Conservation (phyloP, 106 monocot species). For the Dendrobium nobile region DNA sequence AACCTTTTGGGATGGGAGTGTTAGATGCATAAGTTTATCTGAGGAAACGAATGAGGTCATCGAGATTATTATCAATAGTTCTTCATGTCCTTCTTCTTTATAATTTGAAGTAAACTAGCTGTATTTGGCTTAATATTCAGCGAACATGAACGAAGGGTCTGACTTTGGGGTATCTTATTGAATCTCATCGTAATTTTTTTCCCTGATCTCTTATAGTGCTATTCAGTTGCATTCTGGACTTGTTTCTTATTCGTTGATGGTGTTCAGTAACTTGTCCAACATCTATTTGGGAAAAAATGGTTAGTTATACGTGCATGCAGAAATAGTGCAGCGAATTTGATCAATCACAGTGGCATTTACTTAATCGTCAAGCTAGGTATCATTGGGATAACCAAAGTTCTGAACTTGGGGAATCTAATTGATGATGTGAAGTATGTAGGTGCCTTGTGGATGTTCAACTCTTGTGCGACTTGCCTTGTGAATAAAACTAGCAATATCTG, state of each 20-base stretch:
- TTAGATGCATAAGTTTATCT: not conserved
- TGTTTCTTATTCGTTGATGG: not conserved
- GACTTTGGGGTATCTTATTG: not conserved
- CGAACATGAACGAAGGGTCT: not conserved
- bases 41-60: not conserved
- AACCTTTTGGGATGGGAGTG: not conserved
- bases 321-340: too few relatives aligned
- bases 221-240: not conserved
- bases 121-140: not conserved
- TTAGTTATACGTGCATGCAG: too few relatives aligned
- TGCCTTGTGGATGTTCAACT: too few relatives aligned
- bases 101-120: not conserved
- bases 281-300: too few relatives aligned
- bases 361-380: too few relatives aligned
- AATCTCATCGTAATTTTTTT: not conserved
- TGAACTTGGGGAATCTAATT: too few relatives aligned
- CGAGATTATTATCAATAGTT: not conserved
- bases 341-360: too few relatives aligned
- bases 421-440: too few relatives aligned
- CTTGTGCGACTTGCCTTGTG: too few relatives aligned
- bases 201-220: not conserved
- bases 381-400: too few relatives aligned
- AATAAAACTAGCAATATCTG: too few relatives aligned
- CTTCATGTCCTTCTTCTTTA: constrained; percentile 2
- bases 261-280: too few relatives aligned